Evolutionary conservation across 805 yeast genomes (phyloP).

Genomic region (Myxozyma mucilagina): DNA sequence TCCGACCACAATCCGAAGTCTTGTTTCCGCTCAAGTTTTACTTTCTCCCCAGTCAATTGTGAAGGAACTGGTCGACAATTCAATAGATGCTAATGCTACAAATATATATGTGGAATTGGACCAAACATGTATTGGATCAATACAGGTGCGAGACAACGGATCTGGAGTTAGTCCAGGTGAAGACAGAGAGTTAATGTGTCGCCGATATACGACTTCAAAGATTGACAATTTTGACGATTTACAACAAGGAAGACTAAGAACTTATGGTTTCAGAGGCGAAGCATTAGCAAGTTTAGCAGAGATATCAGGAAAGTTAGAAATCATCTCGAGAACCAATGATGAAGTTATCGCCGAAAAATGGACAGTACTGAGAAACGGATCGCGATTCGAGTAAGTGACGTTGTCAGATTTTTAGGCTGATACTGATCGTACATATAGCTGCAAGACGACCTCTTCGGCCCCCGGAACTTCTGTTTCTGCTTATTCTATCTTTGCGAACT

Average conservation of each 20-base stretch:
- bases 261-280: slow-evolving; percentile 87
- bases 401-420: slow-evolving; percentile 41
- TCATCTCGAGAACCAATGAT: slow-evolving; percentile 59
- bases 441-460: slow-evolving; percentile 68
- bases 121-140: slow-evolving; percentile 17
- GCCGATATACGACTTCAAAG: slow-evolving; percentile 80
- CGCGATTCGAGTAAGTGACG: slow-evolving; percentile 45
- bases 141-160: slow-evolving; percentile 69
- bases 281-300: slow-evolving; percentile 83
- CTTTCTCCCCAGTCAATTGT: slow-evolving; percentile 19
- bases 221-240: slow-evolving; percentile 66
- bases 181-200: slow-evolving; percentile 70
- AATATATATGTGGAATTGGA: slow-evolving; percentile 23
- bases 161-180: slow-evolving; percentile 58
- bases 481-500: slow-evolving; percentile 73
- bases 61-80: slow-evolving; percentile 34
- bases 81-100: slow-evolving; percentile 34
- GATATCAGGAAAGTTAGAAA: slow-evolving; percentile 63
- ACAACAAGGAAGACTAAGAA: slow-evolving; percentile 48
- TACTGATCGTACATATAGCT: slow-evolving; percentile 26
- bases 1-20: slow-evolving; percentile 22
- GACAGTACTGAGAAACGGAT: slow-evolving; percentile 53
- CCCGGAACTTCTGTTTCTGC: slow-evolving; percentile 72
- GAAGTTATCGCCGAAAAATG: slow-evolving; percentile 65
- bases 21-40: slow-evolving; percentile 23